phyloP scores from a whole-genome alignment of 2,329 filamentous ascomycete species.

The Sphaceloma murrayae region DNA sequence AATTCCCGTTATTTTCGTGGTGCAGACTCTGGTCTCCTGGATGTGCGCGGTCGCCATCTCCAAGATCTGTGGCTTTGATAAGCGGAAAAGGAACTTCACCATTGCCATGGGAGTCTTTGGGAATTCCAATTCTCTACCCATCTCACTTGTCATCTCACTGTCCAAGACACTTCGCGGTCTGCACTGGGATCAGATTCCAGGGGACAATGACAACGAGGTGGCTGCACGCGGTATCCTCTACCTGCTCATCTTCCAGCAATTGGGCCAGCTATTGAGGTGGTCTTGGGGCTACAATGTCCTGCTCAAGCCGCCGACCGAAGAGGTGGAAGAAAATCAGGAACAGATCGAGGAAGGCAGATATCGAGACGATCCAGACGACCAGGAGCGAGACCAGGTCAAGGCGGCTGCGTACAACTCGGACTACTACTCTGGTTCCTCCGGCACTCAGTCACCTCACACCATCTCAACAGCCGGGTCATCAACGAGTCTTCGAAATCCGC shows the following conservation, averaged over 20 bases:
- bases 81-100: slow-evolving; percentile 84
- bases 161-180: slow-evolving; percentile 85
- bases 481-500: slow-evolving; percentile 27
- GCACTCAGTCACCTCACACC: slow-evolving; percentile 36
- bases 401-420: slow-evolving; percentile 33
- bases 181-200: slow-evolving; percentile 84
- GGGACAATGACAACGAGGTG: slow-evolving; percentile 92
- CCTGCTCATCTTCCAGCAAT: slow-evolving; percentile 91
- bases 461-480: slow-evolving; percentile 23
- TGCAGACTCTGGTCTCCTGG: slow-evolving; percentile 84
- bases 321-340: slow-evolving; percentile 33
- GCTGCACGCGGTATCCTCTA: slow-evolving; percentile 90
- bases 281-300: slow-evolving; percentile 96
- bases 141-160: slow-evolving; percentile 87
- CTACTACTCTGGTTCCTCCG: slow-evolving; percentile 39
- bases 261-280: slow-evolving; percentile 91
- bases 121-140: slow-evolving; percentile 95
- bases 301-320: slow-evolving; percentile 66
- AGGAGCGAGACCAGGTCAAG: slow-evolving; percentile 37
- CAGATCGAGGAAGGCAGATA: slow-evolving; percentile 46
- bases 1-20: slow-evolving; percentile 86
- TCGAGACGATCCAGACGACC: slow-evolving; percentile 37
- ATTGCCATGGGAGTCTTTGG: slow-evolving; percentile 96
- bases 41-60: slow-evolving; percentile 61
- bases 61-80: slow-evolving; percentile 68